Base-by-base conservation (phyloP, 305 asterid genomes). In the Fraxinus floribunda region DNA sequence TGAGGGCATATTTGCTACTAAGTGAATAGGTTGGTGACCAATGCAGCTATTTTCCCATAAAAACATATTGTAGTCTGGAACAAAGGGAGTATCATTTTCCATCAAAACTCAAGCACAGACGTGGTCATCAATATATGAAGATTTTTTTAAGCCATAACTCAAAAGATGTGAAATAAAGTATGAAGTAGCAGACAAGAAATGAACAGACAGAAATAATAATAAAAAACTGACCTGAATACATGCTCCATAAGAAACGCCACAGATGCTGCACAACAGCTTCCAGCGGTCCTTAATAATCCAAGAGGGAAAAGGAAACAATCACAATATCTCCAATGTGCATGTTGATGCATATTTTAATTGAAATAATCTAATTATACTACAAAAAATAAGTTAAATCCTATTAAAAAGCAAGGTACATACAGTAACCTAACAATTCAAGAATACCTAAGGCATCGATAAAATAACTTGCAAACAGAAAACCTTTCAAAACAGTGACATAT, bases 171-270 rank as follows among this genome's bases (percentile, higher is more conserved):
- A 70, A 30, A 68, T 68, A 68, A 68, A 68, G 38, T 11, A 70
- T 70, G 75, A 30, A 70, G 18, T 5, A 11, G 38, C 74, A 24
- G 36, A 66, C 36, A 66, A 26, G 20, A 68, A 10, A 66, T 66
- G 36, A 66, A 29, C 75, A 11, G 13, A 29, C 57, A 29, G 79
- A 84, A 62, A 76, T 88, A 75, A 83, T 35, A 79, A 64, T 52
- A 60, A 75, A 68, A 85, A 73, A 89, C 81, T 76, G 86, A 97
- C 99, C 98, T 95, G 99, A 85, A 97, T 95, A 80, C 99, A 95
- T 62, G 99, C 99, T 83, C 99, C 99, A 91, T 94, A 93, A 86
- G 98, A 83, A 88, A 97, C 98, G 78, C 89, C 89, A 79, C 99
- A 97, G 83, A 97, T 95, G 92, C 97, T 93, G 80, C 99, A 97